Evolutionary conservation across 768 basidiomycete species (phyloP).

Genomic region (Suillus weaverae): DNA sequence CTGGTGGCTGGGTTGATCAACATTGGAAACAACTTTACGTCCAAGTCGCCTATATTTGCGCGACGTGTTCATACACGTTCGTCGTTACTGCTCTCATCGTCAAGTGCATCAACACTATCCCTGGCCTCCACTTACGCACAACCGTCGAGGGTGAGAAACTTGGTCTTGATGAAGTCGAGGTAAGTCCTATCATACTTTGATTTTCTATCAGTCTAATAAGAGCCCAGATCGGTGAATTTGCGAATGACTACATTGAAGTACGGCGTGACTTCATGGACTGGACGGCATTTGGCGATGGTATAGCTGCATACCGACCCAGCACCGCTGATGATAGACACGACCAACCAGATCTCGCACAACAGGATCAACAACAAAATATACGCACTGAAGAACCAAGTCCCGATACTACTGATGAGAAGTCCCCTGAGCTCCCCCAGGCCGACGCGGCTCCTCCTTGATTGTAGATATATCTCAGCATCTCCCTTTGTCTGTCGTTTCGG

Average conservation of each 20-base stretch:
- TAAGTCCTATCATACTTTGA: constrained; percentile 28
- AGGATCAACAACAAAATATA: background rate
- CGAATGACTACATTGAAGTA: constrained; percentile 67
- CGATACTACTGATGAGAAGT: background rate
- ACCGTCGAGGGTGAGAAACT: constrained; percentile 56
- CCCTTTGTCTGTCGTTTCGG: background rate
- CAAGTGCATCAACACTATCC: constrained; percentile 55
- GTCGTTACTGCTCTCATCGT: constrained; percentile 61
- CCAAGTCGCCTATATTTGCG: constrained; percentile 66
- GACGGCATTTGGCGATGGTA: constrained; percentile 33
- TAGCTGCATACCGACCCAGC: constrained; percentile 9
- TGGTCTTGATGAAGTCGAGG: constrained; percentile 75
- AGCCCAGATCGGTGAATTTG: constrained; percentile 64
- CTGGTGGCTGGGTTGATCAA: constrained; percentile 73
- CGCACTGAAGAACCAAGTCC: constrained; percentile 15
- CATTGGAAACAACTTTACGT: constrained; percentile 81
- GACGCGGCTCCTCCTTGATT: background rate
- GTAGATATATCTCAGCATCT: background rate
- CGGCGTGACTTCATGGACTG: constrained; percentile 65
- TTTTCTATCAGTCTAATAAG: background rate
- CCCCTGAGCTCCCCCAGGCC: background rate
- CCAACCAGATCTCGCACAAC: constrained; percentile 28
- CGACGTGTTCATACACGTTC: constrained; percentile 58
- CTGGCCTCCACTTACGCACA: constrained; percentile 55
- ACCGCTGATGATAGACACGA: constrained; percentile 41